Evolutionary conservation across 768 basidiomycete species (phyloP).

Genomic region (Lactifluus pinguis): DNA sequence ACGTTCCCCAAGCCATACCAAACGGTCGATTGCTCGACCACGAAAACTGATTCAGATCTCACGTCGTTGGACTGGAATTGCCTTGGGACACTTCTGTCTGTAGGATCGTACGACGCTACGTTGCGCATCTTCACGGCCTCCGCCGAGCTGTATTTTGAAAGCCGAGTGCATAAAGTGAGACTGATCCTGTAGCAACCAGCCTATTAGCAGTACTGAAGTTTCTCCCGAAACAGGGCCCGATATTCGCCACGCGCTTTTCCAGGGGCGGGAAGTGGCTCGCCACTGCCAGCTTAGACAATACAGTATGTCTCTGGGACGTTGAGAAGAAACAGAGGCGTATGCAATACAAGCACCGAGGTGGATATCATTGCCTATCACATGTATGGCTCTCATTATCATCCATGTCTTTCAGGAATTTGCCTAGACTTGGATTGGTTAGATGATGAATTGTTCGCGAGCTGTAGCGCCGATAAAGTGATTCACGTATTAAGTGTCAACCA

Average conservation of each 20-base stretch:
- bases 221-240: conserved; percentile 48
- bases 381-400: background rate
- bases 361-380: conserved; percentile 7
- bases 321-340: conserved; percentile 47
- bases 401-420: conserved; percentile 48
- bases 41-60: conserved; percentile 47
- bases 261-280: conserved; percentile 61
- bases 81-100: conserved; percentile 64
- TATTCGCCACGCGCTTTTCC: conserved; percentile 74
- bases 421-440: conserved; percentile 76
- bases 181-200: background rate
- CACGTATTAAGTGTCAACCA: conserved; percentile 51
- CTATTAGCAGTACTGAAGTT: background rate
- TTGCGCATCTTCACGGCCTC: conserved; percentile 56
- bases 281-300: conserved; percentile 71
- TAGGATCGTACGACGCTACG: conserved; percentile 68
- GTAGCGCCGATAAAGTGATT: conserved; percentile 60
- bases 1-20: conserved; percentile 27
- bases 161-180: conserved; percentile 57
- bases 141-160: conserved; percentile 56
- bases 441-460: conserved; percentile 60
- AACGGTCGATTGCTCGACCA: conserved; percentile 42
- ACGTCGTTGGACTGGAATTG: conserved; percentile 72
- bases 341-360: conserved; percentile 66
- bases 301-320: conserved; percentile 73